Base-by-base conservation (phyloP, 148 eudicot genomes). In the Salicornia ramosissima region DNA sequence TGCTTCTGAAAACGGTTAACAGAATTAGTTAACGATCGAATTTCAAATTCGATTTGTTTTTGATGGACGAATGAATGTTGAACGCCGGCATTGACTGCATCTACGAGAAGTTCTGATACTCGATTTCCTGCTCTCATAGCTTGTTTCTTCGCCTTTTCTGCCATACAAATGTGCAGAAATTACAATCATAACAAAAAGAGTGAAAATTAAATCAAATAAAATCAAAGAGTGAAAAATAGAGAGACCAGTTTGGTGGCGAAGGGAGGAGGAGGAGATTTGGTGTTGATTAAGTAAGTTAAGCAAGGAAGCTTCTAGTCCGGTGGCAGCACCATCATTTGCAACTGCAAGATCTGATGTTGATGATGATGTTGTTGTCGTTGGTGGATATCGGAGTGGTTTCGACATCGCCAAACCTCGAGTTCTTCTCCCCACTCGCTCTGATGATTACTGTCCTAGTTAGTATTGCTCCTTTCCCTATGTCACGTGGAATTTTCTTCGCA, bases 21-120 rank as follows among this genome's bases (percentile, higher is more conserved):
- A 11, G 92, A 81, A 12, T 81, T 77, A 0, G 92, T 56, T 57
- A 93, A 54, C 0, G 90, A 81, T 53, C 95, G 80, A 21, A 80
- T 90, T 77, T 93, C 98, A 25, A 73, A 31, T 75, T 93, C 96
- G 30, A 93, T 90, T 45, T 89, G 84, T 78, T 90, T 90, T 84
- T 90, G 88, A 53, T 83, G 87, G 24, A 90, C 67, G 74, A 90
- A 90, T 29, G 88, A 78, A 52, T 90, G 89, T 70, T 90, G 88
- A 22, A 93, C 98, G 1, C 84, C 95, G 15, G 89, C 88, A 47
- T 93, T 90, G 19, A 90, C 98, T 0, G 88, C 62, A 21, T 86
- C 85, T 16, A 93, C 92, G 67, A 88, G 53, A 22, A 88, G 76
- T 64, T 90, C 88, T 30, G 98, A 86, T 10, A 90, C 96, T 10